Evolutionary conservation across 108 stramenopile species (phyloP).

Genomic region (Cyclostephanos invisitatus): DNA sequence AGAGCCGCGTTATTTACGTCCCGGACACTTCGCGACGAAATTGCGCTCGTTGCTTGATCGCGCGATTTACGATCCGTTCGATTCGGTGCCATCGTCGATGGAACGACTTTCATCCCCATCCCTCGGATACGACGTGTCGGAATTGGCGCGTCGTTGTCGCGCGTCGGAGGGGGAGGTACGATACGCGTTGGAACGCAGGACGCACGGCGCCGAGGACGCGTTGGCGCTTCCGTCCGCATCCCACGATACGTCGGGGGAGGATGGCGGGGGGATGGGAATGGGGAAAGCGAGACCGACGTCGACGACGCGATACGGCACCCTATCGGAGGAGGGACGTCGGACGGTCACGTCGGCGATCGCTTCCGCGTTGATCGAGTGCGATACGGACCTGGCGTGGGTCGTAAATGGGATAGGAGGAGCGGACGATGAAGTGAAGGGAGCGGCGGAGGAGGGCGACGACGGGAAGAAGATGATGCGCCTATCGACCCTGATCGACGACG

Average conservation of each 20-base stretch:
- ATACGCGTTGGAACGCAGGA: constrained; percentile 25
- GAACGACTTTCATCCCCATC: background rate
- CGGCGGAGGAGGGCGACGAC: background rate
- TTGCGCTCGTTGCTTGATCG: constrained; percentile 21
- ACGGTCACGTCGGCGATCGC: constrained; percentile 46
- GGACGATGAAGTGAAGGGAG: background rate
- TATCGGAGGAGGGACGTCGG: constrained; percentile 44
- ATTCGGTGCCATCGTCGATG: constrained; percentile 16
- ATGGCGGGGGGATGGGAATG: too few relatives aligned
- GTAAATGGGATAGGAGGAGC: background rate
- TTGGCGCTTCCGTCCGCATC: constrained; percentile 15
- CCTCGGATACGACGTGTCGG: constrained; percentile 30
- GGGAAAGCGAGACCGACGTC: background rate
- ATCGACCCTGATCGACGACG: constrained; percentile 27
- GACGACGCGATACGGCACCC: constrained; percentile 33
- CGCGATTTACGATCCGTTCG: constrained; percentile 43
- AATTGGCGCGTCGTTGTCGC: constrained; percentile 42
- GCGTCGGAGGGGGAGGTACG: constrained; percentile 32
- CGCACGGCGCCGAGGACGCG: constrained; percentile 47
- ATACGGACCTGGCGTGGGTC: constrained; percentile 32
- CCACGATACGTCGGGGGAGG: background rate
- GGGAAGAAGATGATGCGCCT: constrained; percentile 15
- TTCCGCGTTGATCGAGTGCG: constrained; percentile 42
- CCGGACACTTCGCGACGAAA: constrained; percentile 30
- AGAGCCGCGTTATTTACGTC: constrained; percentile 15